Percentiles rank a stretch among this genome's conserved stretches.
These are phyloP conservation scores for Madurella mycetomatis DNA, from an alignment of 2,329 filamentous ascomycete genomes.

Conservation along the genomic window DNA sequence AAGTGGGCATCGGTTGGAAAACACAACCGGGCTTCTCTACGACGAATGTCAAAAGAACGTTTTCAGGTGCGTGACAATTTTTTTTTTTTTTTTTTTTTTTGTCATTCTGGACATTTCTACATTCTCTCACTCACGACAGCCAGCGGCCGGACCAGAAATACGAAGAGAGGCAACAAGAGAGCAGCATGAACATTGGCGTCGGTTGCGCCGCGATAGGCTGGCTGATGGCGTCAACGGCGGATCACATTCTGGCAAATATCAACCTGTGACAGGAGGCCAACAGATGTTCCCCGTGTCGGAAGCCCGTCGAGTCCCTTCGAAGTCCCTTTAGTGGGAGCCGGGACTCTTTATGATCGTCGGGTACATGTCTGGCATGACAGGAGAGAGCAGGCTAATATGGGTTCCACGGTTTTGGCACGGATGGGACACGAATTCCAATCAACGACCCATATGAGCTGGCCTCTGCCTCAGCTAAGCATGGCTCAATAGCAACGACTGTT, in stretches of 20 bases:
- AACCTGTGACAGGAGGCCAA: slow-evolving; percentile 21
- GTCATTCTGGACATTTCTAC: no score
- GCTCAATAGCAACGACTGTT: no score
- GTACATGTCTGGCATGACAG: not conserved
- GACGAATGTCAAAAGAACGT: not conserved
- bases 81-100: not conserved
- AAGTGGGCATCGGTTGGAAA: not conserved
- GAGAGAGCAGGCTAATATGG: slow-evolving; percentile 1
- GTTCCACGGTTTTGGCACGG: not conserved
- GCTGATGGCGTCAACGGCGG: not conserved
- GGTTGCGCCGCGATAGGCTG: not conserved
- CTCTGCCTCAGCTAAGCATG: not conserved
- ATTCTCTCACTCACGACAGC: not conserved
- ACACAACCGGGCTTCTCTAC: not conserved
- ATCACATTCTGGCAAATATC: slow-evolving; percentile 25
- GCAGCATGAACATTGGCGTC: not conserved
- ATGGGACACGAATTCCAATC: not conserved
- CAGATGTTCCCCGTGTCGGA: not conserved
- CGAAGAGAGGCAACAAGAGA: slow-evolving; percentile 1
- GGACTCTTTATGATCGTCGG: not conserved
- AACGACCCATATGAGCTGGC: not conserved
- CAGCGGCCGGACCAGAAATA: not conserved
- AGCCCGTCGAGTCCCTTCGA: not conserved
- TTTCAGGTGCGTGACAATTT: not conserved
- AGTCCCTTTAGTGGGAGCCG: not conserved